phyloP scores from a whole-genome alignment of 2,329 filamentous ascomycete genomes.

The Coniochaeta sp. region DNA sequence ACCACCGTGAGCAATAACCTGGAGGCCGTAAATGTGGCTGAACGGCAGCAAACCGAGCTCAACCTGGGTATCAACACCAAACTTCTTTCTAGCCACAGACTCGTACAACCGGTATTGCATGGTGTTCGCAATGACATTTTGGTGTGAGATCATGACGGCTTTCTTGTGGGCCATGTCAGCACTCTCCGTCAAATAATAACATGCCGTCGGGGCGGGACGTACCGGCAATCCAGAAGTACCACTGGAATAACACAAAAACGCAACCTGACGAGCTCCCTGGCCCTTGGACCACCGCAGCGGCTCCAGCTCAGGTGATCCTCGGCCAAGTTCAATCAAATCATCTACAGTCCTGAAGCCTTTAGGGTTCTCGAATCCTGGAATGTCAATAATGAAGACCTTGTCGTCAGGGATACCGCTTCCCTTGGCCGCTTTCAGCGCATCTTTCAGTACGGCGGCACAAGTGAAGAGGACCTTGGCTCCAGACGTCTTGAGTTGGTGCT shows the following conservation, averaged over 20 bases:
- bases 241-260: slow-evolving; percentile 74
- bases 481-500: slow-evolving; percentile 64
- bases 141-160: slow-evolving; percentile 77
- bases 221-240: slow-evolving; percentile 73
- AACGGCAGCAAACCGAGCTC: slow-evolving; percentile 66
- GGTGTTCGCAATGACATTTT: slow-evolving; percentile 71
- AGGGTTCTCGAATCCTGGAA: slow-evolving; percentile 48
- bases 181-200: neutral
- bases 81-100: slow-evolving; percentile 24
- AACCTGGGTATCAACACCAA: slow-evolving; percentile 31
- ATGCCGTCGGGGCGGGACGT: slow-evolving; percentile 17
- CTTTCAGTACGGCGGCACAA: slow-evolving; percentile 57
- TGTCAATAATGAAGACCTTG: slow-evolving; percentile 61
- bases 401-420: slow-evolving; percentile 54
- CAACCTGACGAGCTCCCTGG: slow-evolving; percentile 59
- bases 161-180: slow-evolving; percentile 40
- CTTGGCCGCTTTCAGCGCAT: slow-evolving; percentile 56
- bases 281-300: slow-evolving; percentile 54
- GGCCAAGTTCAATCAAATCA: slow-evolving; percentile 56
- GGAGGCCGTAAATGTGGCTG: slow-evolving; percentile 74
- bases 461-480: slow-evolving; percentile 66
- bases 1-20: slow-evolving; percentile 59
- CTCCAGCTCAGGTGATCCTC: slow-evolving; percentile 42
- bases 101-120: slow-evolving; percentile 50
- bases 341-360: slow-evolving; percentile 55